A percentile compares a stretch with the other conserved stretches of the same genome.
Evolutionary conservation across 108 stramenopile genomes (phyloP).

Genomic region (Parietichytrium sp.): DNA sequence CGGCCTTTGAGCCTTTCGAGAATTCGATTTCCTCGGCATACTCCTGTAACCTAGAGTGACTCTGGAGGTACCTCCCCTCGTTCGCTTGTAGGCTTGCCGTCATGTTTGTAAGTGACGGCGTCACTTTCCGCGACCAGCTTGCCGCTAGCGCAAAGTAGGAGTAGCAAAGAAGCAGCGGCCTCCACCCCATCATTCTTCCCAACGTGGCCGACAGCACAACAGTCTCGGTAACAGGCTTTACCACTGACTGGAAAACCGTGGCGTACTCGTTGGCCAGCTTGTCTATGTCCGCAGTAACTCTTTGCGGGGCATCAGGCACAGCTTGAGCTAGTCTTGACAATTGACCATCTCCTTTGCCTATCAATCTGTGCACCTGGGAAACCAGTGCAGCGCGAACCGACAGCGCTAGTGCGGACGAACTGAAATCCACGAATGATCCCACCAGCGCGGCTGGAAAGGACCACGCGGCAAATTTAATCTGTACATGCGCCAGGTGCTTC

Average conservation of each 20-base stretch:
- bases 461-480: constrained; percentile 1
- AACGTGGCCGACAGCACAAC: background rate
- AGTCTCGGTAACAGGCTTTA: constrained; percentile 22
- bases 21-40: constrained; percentile 5
- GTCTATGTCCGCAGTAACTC: background rate
- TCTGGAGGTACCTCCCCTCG: background rate
- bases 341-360: background rate
- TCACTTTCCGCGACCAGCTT: background rate
- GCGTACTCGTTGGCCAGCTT: background rate
- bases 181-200: background rate
- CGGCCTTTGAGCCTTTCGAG: background rate
- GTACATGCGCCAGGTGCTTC: background rate
- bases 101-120: background rate
- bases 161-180: constrained; percentile 1
- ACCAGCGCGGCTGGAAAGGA: background rate
- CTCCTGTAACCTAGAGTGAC: background rate
- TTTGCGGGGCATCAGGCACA: background rate
- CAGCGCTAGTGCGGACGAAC: background rate
- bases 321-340: background rate
- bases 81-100: background rate
- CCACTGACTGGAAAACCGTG: background rate
- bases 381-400: background rate
- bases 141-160: constrained; percentile 17
- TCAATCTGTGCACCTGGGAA: background rate
- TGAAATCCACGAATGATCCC: background rate